Base-by-base conservation (phyloP, 768 basidiomycete species). In the Omphalotus guepiniiformis region DNA sequence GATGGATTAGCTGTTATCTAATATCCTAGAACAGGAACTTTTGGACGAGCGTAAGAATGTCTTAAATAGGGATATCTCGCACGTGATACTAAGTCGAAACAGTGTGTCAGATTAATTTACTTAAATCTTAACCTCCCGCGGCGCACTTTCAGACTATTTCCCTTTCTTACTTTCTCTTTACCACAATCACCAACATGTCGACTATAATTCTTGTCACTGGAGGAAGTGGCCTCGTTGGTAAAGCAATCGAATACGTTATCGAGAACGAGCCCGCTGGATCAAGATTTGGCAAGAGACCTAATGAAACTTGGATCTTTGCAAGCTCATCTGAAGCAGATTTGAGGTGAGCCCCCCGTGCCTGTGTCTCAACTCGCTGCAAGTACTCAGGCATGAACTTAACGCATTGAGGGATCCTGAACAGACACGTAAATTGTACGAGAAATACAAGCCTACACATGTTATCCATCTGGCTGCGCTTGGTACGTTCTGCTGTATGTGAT, bases 391-490 rank as follows among this genome's bases (percentile, higher is more conserved):
- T 13, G 42, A 40, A 36, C 26, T 29, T 42, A 11, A 37, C 21
- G 41, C 21, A 35, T 30, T 36, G 55, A 93, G 93, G 58, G 82
- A 92, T 63, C 67, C 77, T 2, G 76, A 69, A 50, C 79, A 84
- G 63, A 85, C 92, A 32, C 69, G 73, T 58, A 74, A 74, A 59
- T 65, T 94, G 58, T 96, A 88, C 55, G 85, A 90, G 57, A 93
- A 92, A 68, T 83, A 96, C 70, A 85, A 89, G 60, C 93, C 95
- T 0, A 95, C 91, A 1, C 87, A 94, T 76, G 92, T 97, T 57
- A 96, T 98, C 59, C 95, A 97, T 70, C 81, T 96, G 38, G 94
- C 93, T 28, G 93, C 94, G 4, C 79, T 92, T 34, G 91, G 90
- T 92, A 58, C n/a, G 82, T 58, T 15, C 12, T 29, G 13, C 27